Percentiles rank a stretch among this genome's conserved stretches.
Evolutionary conservation across 2,329 filamentous ascomycete genomes (phyloP).

Genomic region (Colletotrichum limetticola): DNA sequence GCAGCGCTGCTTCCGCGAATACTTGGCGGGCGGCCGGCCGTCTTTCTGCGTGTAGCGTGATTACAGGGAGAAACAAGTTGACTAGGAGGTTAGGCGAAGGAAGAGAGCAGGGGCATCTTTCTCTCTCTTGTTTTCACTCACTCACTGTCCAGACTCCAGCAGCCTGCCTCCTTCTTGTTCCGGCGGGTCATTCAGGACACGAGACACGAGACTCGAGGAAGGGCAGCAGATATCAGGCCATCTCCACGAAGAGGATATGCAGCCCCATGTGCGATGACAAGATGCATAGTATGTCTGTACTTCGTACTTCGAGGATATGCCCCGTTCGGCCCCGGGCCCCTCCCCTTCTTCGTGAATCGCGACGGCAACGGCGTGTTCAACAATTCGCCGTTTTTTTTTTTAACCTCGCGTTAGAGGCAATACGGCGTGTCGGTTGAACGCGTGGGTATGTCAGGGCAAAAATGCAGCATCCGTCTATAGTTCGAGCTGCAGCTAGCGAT

Average conservation of each 20-base stretch:
- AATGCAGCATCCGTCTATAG: neutral
- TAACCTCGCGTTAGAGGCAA: neutral
- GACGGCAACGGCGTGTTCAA: neutral
- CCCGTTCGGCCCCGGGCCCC: neutral
- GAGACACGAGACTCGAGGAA: neutral
- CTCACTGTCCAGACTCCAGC: neutral
- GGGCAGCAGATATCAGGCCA: neutral
- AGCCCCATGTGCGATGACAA: neutral
- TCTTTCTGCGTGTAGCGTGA: slow-evolving; percentile 20
- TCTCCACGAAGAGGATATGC: neutral
- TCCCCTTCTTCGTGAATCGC: neutral
- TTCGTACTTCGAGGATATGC: neutral
- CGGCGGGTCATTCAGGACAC: slow-evolving; percentile 2
- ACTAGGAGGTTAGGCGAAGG: neutral
- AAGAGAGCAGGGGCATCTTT: neutral
- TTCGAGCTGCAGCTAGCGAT: slow-evolving; percentile 20
- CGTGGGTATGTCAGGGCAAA: neutral
- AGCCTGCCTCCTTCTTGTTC: neutral
- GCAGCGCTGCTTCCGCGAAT: slow-evolving; percentile 29
- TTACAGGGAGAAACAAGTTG: neutral
- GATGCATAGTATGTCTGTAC: neutral
- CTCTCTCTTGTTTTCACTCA: neutral
- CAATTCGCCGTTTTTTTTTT: neutral
- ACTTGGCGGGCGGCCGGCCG: slow-evolving; percentile 21
- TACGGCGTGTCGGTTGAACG: slow-evolving; percentile 1